Conservation (phyloP, 176 grass and related monocot genomes). For the Carex cristatella region DNA sequence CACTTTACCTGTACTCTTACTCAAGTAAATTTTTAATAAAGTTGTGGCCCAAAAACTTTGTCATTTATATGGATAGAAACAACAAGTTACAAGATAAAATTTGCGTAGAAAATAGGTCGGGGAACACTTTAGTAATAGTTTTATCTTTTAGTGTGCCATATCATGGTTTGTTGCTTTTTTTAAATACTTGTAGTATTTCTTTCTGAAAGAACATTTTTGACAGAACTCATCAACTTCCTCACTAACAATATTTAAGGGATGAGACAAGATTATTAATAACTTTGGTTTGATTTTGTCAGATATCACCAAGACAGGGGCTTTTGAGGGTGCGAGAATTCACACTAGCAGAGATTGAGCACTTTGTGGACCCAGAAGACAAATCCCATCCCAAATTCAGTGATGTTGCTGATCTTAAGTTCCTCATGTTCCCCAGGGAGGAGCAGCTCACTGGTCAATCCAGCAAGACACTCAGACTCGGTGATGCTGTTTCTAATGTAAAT, state of each 20-base stretch:
- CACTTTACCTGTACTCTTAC: background rate
- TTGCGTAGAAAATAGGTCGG: background rate
- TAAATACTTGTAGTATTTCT: background rate
- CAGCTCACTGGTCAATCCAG: conserved; percentile 58
- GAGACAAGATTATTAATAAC: conserved; percentile 16
- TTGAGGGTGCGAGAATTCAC: conserved; percentile 90
- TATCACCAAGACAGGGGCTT: conserved; percentile 94
- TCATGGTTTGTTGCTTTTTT: background rate
- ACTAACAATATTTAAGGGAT: background rate
- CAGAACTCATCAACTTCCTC: background rate
- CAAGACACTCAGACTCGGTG: conserved; percentile 33
- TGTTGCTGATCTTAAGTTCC: conserved; percentile 61
- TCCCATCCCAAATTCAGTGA: conserved; percentile 88
- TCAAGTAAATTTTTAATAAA: background rate
- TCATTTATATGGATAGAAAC: background rate
- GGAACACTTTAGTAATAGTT: background rate
- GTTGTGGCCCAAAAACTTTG: background rate
- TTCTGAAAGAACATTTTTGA: background rate
- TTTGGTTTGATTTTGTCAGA: conserved; percentile 38
- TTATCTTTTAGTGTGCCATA: background rate
- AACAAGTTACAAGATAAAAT: background rate
- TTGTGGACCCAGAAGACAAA: conserved; percentile 95
- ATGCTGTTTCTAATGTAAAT: conserved; percentile 65
- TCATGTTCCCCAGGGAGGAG: conserved; percentile 83
- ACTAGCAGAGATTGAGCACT: conserved; percentile 90